Conservation (phyloP, 495 filamentous ascomycete genomes). For the Aspergillus bridgeri region DNA sequence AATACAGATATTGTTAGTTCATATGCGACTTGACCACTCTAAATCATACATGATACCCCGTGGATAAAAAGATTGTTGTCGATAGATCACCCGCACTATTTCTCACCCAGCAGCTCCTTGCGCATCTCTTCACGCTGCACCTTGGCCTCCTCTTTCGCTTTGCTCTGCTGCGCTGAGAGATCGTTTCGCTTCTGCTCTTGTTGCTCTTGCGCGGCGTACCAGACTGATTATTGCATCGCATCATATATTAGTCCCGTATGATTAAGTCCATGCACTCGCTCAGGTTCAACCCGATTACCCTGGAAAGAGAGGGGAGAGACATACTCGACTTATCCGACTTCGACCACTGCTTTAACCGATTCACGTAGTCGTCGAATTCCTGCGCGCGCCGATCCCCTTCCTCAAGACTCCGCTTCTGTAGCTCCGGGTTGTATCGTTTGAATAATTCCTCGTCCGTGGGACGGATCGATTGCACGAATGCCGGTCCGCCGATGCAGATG, state of each 20-base stretch:
- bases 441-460: constrained; percentile 92
- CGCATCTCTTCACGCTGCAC: constrained; percentile 57
- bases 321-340: constrained; percentile 85
- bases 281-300: background rate
- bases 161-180: constrained; percentile 44
- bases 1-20: constrained; percentile 1
- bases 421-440: constrained; percentile 88
- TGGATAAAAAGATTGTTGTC: background rate
- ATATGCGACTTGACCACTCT: background rate
- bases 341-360: constrained; percentile 77
- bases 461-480: constrained; percentile 72
- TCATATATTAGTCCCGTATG: background rate
- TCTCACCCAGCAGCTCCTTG: constrained; percentile 42
- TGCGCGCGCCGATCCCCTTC: constrained; percentile 67
- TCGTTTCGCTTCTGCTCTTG: constrained; percentile 44
- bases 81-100: constrained; percentile 16
- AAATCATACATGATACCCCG: background rate
- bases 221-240: constrained; percentile 55
- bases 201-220: constrained; percentile 67
- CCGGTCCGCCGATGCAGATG: constrained; percentile 78
- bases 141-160: constrained; percentile 49
- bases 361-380: constrained; percentile 86
- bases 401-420: constrained; percentile 78
- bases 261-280: no score
- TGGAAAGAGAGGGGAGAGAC: constrained; percentile 14